Evolutionary conservation across 2,329 filamentous ascomycete genomes (phyloP).

Genomic region (Didymella arachidicola): DNA sequence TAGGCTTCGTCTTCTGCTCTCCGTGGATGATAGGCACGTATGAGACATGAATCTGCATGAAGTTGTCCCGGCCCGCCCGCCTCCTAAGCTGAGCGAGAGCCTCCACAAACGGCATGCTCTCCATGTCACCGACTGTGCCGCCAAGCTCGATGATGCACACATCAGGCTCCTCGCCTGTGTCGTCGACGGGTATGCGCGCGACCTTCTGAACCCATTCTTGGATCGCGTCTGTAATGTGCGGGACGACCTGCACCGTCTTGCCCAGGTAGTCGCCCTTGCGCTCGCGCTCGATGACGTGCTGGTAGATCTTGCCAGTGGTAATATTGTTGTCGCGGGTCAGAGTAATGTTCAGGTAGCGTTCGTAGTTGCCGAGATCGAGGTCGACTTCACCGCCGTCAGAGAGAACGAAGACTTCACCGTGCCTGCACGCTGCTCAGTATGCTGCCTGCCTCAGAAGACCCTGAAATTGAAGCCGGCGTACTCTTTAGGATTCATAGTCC

Average conservation of each 20-base stretch:
- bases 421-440: conserved; percentile 57
- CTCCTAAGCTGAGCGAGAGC: conserved; percentile 81
- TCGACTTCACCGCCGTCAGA: conserved; percentile 82
- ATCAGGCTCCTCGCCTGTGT: conserved; percentile 82
- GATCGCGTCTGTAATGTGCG: conserved; percentile 89
- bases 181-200: conserved; percentile 83
- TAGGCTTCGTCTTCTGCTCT: conserved; percentile 97
- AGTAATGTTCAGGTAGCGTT: conserved; percentile 81
- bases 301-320: conserved; percentile 96
- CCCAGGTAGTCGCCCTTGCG: conserved; percentile 81
- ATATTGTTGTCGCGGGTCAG: conserved; percentile 92
- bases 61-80: conserved; percentile 77
- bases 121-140: conserved; percentile 80
- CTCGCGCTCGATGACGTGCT: conserved; percentile 82
- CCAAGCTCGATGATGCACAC: conserved; percentile 84
- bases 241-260: conserved; percentile 88
- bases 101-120: conserved; percentile 87
- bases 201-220: conserved; percentile 93
- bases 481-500: conserved; percentile 73
- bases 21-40: conserved; percentile 79
- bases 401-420: conserved; percentile 89
- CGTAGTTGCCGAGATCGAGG: conserved; percentile 78
- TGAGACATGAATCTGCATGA: conserved; percentile 87
- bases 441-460: neutral
- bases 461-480: conserved; percentile 41